Conservation (phyloP, 768 basidiomycete species). For the Grammothele lineata region DNA sequence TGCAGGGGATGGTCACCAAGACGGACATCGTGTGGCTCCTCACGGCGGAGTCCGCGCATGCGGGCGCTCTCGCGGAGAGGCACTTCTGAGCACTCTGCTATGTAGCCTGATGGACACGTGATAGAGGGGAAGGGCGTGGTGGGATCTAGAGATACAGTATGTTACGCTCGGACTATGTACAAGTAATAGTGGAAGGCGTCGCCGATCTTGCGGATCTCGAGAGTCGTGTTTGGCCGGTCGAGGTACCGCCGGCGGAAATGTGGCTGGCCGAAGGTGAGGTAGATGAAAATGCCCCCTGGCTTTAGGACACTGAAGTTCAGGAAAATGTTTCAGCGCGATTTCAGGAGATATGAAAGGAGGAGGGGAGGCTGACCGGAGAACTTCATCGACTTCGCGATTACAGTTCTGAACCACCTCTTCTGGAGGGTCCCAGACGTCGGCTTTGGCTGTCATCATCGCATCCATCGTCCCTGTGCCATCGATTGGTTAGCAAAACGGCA, state of each 20-base stretch:
- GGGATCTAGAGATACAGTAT: too few relatives aligned
- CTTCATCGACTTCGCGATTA: conserved; percentile 72
- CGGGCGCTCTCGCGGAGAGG: conserved; percentile 29
- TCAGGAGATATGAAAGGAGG: not conserved
- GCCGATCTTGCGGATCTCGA: conserved; percentile 69
- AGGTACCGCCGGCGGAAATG: conserved; percentile 79
- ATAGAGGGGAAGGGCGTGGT: too few relatives aligned
- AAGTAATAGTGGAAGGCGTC: conserved; percentile 84
- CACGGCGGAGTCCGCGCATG: conserved; percentile 54
- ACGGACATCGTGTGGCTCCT: conserved; percentile 58
- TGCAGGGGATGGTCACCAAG: conserved; percentile 68
- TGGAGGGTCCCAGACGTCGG: conserved; percentile 83
- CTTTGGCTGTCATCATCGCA: conserved; percentile 81
- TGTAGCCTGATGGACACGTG: too few relatives aligned
- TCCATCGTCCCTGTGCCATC: conserved; percentile 67
- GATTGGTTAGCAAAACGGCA: not conserved
- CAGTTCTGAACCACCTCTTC: conserved; percentile 66
- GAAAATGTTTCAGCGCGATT: too few relatives aligned
- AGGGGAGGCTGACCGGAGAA: conserved; percentile 44
- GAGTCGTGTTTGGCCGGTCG: conserved; percentile 45
- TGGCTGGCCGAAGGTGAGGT: conserved; percentile 86
- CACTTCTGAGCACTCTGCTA: not conserved
- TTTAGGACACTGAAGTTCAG: conserved; percentile 60
- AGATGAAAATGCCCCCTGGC: conserved; percentile 61
- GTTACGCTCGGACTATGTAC: conserved; percentile 49